phyloP scores from a whole-genome alignment of 208 protist genomes.

The Crithidia mellificae region DNA sequence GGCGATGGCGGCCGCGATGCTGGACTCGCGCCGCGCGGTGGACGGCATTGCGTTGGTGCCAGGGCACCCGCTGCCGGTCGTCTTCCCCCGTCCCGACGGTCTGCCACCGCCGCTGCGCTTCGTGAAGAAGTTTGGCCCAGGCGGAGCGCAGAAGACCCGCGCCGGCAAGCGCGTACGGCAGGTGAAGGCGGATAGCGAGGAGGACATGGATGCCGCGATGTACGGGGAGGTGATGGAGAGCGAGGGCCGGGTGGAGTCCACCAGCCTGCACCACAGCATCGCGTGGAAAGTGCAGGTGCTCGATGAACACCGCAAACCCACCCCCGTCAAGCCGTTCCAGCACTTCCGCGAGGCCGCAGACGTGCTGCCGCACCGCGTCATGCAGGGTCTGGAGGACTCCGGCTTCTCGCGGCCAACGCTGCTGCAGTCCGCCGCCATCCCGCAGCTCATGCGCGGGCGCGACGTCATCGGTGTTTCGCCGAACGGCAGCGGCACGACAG shows the following conservation, averaged over 20 bases:
- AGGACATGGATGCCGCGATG: constrained; percentile 31
- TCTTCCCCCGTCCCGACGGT: constrained; percentile 55
- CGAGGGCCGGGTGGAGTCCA: constrained; percentile 31
- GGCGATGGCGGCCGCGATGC: constrained; percentile 61
- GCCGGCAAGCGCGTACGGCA: constrained; percentile 18
- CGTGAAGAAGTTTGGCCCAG: constrained; percentile 48
- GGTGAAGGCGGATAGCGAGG: constrained; percentile 22
- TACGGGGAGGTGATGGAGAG: constrained; percentile 56
- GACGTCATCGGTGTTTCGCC: constrained; percentile 94
- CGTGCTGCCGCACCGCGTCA: constrained; percentile 49
- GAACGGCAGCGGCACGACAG: constrained; percentile 97
- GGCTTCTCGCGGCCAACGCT: constrained; percentile 70
- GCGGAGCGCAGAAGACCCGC: constrained; percentile 22
- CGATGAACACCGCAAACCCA: constrained; percentile 51
- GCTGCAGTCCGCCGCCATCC: constrained; percentile 83
- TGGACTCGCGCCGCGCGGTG: constrained; percentile 48
- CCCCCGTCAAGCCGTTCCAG: constrained; percentile 36
- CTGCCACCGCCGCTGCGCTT: constrained; percentile 45
- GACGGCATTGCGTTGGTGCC: constrained; percentile 65
- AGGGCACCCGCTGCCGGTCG: constrained; percentile 58
- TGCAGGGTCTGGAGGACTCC: constrained; percentile 38
- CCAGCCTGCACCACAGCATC: constrained; percentile 42
- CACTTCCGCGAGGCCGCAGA: constrained; percentile 51
- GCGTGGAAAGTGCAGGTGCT: constrained; percentile 51
- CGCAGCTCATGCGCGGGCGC: constrained; percentile 75